Evolutionary conservation across 1,139 yeast species (phyloP), one percentile per base, ranked within the genome.

Genomic region (Debaryomyces subglobosus): DNA sequence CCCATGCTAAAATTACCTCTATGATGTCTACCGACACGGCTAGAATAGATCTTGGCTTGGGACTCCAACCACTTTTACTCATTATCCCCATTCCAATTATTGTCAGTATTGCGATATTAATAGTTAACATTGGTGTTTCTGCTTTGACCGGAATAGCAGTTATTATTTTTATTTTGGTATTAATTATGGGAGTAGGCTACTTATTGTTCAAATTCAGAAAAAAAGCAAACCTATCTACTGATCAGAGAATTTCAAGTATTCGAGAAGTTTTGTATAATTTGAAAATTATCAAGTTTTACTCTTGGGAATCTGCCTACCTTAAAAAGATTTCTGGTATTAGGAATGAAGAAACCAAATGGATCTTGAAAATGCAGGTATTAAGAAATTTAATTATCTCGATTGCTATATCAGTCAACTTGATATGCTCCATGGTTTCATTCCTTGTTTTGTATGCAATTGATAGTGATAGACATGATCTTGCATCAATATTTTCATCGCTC

Each of bases 21-120:
- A 67, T 89, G 61, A 78, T 89, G 67, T 86, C 94, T n/a, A 85
- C 95, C 1, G 96, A 89, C 62, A 74, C 89, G 48, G 81, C 92
- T 24, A 80, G 96, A 60, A 78, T 90, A 36, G 96, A 89, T 61
- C 79, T 88, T 60, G 94, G 94, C 5, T 64, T 84, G 29, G 82
- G 84, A 6, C 86, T 86, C 67, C 86, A 84, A 56, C 89, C 91
- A 2, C 81, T 84, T 60, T 67, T 84, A 10, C 65, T 86, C 50
- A 76, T 84, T 16, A 77, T 87, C 58, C 86, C 91, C 0, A 71
- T 84, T n/a, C 80, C 86, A 1, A 65, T 85, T 13, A 76, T 71
- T 13, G 75, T 84, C 44, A 76, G 86, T 41, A 76, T 89, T 49
- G 90, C 82, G 1, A 70, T 89, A 38, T 77, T 90, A 46, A 69